Evolutionary conservation across 345 rosid species (phyloP).

Genomic region (Geranium rotundifolium): DNA sequence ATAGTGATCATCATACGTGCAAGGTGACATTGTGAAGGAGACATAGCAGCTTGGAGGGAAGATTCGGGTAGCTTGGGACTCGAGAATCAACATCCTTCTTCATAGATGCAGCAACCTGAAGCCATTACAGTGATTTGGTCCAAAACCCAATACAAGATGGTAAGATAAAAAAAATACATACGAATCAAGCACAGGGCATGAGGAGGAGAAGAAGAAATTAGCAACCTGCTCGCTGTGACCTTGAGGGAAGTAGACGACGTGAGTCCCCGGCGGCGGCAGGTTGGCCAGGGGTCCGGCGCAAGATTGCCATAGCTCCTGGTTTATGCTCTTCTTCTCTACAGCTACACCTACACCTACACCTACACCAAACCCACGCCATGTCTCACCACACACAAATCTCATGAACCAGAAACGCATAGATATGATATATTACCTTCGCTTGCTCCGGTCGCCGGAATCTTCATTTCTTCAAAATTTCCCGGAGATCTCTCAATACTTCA

Average conservation of each 20-base stretch:
- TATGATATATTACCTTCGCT: slow-evolving; percentile 25
- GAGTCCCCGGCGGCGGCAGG: slow-evolving; percentile 53
- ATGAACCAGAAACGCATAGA: background rate
- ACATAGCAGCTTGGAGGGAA: slow-evolving; percentile 78
- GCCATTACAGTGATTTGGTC: background rate
- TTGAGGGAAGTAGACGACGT: slow-evolving; percentile 68
- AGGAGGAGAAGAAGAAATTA: background rate
- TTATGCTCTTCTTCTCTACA: slow-evolving; percentile 43
- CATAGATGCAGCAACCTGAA: slow-evolving; percentile 91
- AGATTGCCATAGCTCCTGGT: slow-evolving; percentile 66
- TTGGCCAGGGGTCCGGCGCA: slow-evolving; percentile 65
- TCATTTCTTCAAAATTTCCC: slow-evolving; percentile 19
- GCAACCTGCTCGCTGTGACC: slow-evolving; percentile 75
- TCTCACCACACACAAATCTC: background rate
- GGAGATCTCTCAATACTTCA: slow-evolving; percentile 4
- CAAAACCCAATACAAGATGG: background rate
- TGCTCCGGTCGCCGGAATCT: slow-evolving; percentile 26
- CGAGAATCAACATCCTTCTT: slow-evolving; percentile 65
- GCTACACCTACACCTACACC: slow-evolving; percentile 13
- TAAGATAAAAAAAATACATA: background rate
- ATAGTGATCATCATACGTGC: slow-evolving; percentile 37
- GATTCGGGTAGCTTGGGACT: slow-evolving; percentile 84
- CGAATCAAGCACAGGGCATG: background rate
- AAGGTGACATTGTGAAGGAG: slow-evolving; percentile 69
- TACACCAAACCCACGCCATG: slow-evolving; percentile 23